A percentile compares a stretch with the other conserved stretches of the same genome.
These are phyloP conservation scores for Trametopsis cervina DNA, from an alignment of 768 basidiomycete species.

Conservation along the genomic window DNA sequence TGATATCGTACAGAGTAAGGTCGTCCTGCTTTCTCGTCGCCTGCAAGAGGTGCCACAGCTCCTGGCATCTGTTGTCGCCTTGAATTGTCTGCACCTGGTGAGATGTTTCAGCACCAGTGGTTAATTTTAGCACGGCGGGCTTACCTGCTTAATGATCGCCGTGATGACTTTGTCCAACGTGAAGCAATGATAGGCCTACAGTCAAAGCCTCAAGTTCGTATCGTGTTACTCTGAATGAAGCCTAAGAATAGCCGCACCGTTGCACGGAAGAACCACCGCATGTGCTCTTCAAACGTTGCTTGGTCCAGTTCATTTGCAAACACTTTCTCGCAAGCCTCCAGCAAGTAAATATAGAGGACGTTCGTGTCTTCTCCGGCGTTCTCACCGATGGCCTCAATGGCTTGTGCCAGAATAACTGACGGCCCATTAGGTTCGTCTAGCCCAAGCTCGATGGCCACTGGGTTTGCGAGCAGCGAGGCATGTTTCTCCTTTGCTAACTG, in stretches of 20 bases:
- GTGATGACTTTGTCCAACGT: conserved; percentile 91
- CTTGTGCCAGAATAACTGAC: conserved; percentile 59
- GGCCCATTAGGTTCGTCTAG: conserved; percentile 79
- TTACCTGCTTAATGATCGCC: conserved; percentile 86
- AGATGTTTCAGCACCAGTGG: too few relatives aligned
- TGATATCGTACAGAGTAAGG: conserved; percentile 56
- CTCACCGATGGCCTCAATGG: conserved; percentile 52
- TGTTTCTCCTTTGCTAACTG: conserved; percentile 63
- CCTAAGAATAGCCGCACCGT: conserved; percentile 49
- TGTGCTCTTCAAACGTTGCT: conserved; percentile 88
- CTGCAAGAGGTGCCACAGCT: conserved; percentile 73
- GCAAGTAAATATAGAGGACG: conserved; percentile 80
- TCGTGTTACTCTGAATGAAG: conserved; percentile 16
- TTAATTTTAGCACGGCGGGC: too few relatives aligned
- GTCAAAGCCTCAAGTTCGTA: conserved; percentile 2
- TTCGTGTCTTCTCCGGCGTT: conserved; percentile 38
- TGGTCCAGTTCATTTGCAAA: conserved; percentile 93
- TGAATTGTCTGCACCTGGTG: conserved; percentile 79
- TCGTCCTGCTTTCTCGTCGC: conserved; percentile 47
- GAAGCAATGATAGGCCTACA: conserved; percentile 82
- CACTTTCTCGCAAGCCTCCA: conserved; percentile 87
- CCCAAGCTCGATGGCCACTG: conserved; percentile 76
- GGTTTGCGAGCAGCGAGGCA: conserved; percentile 63
- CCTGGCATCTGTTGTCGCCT: conserved; percentile 80
- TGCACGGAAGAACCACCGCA: conserved; percentile 91